A percentile compares a stretch with the other conserved stretches of the same genome.
phyloP scores from a whole-genome alignment of 2,329 filamentous ascomycete genomes.

The Xylaria digitata region DNA sequence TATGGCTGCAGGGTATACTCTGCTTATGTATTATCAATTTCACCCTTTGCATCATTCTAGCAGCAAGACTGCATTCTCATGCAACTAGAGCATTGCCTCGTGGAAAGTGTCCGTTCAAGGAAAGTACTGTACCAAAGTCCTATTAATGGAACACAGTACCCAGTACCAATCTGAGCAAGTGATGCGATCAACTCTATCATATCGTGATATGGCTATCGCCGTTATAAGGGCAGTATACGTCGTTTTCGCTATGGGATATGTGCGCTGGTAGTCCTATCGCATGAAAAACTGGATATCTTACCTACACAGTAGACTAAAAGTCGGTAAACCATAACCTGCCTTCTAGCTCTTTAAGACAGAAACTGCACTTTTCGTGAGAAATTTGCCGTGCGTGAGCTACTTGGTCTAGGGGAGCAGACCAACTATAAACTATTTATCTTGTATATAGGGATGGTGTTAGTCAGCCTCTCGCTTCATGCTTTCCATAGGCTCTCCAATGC shows the following conservation, averaged over 20 bases:
- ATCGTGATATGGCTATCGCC: not conserved
- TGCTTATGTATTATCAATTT: slow-evolving; percentile 14
- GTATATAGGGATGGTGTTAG: not conserved
- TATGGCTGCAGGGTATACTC: not conserved
- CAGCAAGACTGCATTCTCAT: not conserved
- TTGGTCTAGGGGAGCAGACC: not conserved
- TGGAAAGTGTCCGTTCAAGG: slow-evolving; percentile 3
- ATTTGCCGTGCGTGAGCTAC: not conserved
- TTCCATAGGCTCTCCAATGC: not conserved
- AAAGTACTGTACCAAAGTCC: not conserved
- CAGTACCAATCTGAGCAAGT: not conserved
- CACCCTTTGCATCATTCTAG: not conserved
- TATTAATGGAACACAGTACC: not conserved
- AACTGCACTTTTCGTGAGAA: not conserved
- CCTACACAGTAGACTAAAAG: not conserved
- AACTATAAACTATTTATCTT: not conserved
- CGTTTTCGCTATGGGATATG: not conserved
- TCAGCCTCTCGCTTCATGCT: not conserved
- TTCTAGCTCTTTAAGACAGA: not conserved
- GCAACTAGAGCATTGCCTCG: slow-evolving; percentile 5
- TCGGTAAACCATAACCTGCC: not conserved
- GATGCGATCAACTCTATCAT: not conserved
- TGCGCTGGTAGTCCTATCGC: not conserved
- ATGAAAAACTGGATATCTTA: not conserved
- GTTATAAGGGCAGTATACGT: no score